Base-by-base conservation (phyloP, 306 rosid species). In the Arachis stenosperma region DNA sequence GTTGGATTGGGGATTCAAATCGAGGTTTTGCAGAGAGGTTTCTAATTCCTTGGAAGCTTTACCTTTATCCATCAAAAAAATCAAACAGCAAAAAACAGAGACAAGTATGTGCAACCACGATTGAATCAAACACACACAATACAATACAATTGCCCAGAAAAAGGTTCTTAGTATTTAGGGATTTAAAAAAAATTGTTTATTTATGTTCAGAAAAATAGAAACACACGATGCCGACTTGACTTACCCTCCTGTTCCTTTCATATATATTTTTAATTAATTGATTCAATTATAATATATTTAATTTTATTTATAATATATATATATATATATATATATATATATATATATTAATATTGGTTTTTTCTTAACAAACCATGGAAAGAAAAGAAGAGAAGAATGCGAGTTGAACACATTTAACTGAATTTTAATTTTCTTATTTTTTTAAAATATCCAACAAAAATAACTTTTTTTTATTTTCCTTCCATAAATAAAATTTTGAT, bases 61-160 rank as follows among this genome's bases (percentile, higher is more conserved):
- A 22, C 73, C 84, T 55, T 86, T 82, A 70, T 90, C 98, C 98
- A 90, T 93, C 86, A 76, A 88, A 87, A 22, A 22, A 75, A 53
- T 65, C 50, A 36, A n/a, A 43, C 59, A 11, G 2, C 43, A 60
- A 15, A 30, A 41, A 73, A 13, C 10, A 51, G 37, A 58, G 27
- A 22, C 27, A 22, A 22, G 27, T 22, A 22, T 22, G 27, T 39
- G 11, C 48, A 5, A 7, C 29, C 56, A 36, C 53, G 59, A 76
- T 11, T 60, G 27, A 22, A 22, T 22, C 27, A 44, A 2, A 59
- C 33, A n/a, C 52, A 61, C 66, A 59, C 41, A 46, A 40, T 9
- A 37, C 52, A 52, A 55, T 55, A 74, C 37, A 33, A 33, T 33
- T 1, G 2, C 62, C 53, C 39, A 37, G 15, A 22, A 59, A n/a